Evolutionary conservation across 2,329 filamentous ascomycete species (phyloP), one percentile per base, ranked within the genome.

Genomic region (Claviceps sp.): DNA sequence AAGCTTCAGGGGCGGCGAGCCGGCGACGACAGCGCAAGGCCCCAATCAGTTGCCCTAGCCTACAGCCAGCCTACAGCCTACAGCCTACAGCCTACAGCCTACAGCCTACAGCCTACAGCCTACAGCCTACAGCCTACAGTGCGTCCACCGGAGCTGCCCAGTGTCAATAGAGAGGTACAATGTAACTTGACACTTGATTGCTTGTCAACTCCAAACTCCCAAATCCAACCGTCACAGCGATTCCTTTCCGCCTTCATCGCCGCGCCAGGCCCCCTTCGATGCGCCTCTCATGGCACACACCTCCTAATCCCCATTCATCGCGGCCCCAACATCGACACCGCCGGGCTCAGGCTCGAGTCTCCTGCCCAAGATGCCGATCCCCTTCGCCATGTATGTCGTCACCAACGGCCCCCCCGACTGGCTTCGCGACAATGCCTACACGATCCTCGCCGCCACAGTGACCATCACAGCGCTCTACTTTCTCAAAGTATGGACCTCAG

Each of bases 401-500:
- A 61, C 69, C 55, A 64, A 78, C 54, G 78, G 78, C 54, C 64
- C 70, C 20, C 78, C 78, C 18, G 59, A 62, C 54, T 75, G 72
- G 69, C 60, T 78, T 49, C 71, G 71, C 44, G 63, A 70, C 43
- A 66, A 76, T 49, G 68, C 67, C 45, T 70, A 65, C 67, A 59
- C 63, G 24, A 61, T 79, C 46, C 58, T 70, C 60, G 70, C 73
- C 59, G 58, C 64, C 18, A 59, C 62, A 42, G 61, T 65, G 20
- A 56, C 68, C 43, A 44, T 71, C n/a, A 63, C 65, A 5, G 57
- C 68, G 42, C 58, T 80, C 30, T 63, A 65, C 47, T 54, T 76
- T 34, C 61, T 77, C 47, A 97, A 96, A 73, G 74, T 75, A 62
- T 95, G 85, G 71, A 86, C 84, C 61, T 80, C 81, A 57, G 94